Conservation (phyloP, 1,139 yeast genomes). For the Lizanozyma gosingica region DNA sequence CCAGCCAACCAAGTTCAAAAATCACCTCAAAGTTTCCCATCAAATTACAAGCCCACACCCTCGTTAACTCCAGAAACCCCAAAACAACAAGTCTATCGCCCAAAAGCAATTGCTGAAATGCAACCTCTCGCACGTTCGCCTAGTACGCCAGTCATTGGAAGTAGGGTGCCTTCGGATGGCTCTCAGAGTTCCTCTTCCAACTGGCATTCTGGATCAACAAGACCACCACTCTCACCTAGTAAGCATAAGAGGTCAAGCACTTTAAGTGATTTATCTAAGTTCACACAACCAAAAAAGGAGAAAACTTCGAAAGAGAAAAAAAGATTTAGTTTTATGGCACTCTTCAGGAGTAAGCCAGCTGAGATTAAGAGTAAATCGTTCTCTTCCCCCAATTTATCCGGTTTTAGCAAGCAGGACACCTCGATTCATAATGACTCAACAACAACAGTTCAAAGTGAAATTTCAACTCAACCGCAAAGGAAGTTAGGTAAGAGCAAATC, state of each 20-base stretch:
- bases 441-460: not conserved
- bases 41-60: not conserved
- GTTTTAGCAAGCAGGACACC: not conserved
- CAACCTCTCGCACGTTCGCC: not conserved
- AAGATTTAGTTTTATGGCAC: conserved; percentile 28
- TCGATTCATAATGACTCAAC: not conserved
- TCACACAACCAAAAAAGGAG: conserved; percentile 16
- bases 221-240: not conserved
- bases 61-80: not conserved
- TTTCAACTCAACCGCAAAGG: not conserved
- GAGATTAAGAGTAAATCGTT: conserved; percentile 19
- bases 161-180: not conserved
- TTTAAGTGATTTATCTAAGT: conserved; percentile 14
- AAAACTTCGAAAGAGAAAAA: conserved; percentile 6
- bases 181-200: not conserved
- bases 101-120: not conserved
- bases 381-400: conserved; percentile 21
- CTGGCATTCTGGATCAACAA: not conserved
- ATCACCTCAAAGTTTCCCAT: too few relatives aligned
- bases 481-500: not conserved
- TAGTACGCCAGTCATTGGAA: not conserved
- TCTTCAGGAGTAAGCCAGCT: conserved; percentile 28
- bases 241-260: conserved; percentile 8
- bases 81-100: not conserved
- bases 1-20: too few relatives aligned